A percentile compares a stretch with the other conserved stretches of the same genome.
These are phyloP conservation scores for Cornus controversa DNA, from an alignment of 148 eudicot genomes.

Conservation along the genomic window DNA sequence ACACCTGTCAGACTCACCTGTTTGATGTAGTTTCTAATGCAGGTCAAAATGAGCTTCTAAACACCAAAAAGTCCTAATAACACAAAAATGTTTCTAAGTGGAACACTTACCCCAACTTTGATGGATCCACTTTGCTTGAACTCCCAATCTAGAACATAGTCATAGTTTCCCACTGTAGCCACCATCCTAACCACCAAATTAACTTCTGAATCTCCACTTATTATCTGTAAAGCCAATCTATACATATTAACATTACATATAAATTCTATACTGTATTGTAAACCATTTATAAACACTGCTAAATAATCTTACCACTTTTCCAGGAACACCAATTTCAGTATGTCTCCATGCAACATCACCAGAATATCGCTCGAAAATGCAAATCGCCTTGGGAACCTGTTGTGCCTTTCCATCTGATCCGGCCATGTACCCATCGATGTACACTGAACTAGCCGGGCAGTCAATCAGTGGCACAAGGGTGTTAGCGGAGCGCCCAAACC, in stretches of 20 bases:
- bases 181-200: conserved; percentile 82
- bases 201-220: conserved; percentile 58
- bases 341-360: conserved; percentile 87
- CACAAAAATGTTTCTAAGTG: neutral
- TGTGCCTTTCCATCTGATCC: conserved; percentile 56
- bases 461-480: conserved; percentile 55
- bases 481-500: conserved; percentile 71
- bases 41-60: no score
- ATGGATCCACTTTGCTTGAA: conserved; percentile 81
- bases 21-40: neutral
- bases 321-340: conserved; percentile 78
- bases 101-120: conserved; percentile 55
- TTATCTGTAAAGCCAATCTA: conserved; percentile 42
- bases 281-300: neutral
- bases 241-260: neutral
- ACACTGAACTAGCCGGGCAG: conserved; percentile 64
- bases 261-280: no score
- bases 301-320: conserved; percentile 49
- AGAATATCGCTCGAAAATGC: conserved; percentile 63
- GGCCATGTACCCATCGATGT: conserved; percentile 66
- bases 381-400: conserved; percentile 44
- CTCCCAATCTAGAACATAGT: conserved; percentile 91
- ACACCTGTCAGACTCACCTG: conserved; percentile 82
- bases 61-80: no score
- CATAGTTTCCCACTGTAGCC: conserved; percentile 88